phyloP scores from a whole-genome alignment of 768 basidiomycete genomes.

The Trametes elegans region DNA sequence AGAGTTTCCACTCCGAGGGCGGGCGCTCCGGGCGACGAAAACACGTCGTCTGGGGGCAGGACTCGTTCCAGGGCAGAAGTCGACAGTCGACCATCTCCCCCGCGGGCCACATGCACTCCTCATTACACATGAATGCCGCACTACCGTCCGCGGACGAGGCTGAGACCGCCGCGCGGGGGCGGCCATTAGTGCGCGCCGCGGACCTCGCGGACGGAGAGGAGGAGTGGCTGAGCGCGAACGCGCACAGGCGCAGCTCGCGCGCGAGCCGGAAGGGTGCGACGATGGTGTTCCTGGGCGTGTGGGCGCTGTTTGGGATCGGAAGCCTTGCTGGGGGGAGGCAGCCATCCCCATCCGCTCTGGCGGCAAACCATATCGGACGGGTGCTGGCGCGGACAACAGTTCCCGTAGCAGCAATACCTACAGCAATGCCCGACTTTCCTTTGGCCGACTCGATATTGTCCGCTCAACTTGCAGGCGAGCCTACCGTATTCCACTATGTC shows the following conservation, averaged over 20 bases:
- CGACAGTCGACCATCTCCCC: slow-evolving; percentile 23
- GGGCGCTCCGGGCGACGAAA: slow-evolving; percentile 45
- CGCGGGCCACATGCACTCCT: slow-evolving; percentile 25
- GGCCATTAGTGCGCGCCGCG: slow-evolving; percentile 40
- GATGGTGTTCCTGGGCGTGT: slow-evolving; percentile 79
- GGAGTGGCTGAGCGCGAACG: slow-evolving; percentile 20
- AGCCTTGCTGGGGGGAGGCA: slow-evolving; percentile 38
- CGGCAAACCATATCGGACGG: slow-evolving; percentile 41
- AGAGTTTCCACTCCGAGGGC: slow-evolving; percentile 77
- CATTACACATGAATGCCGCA: slow-evolving; percentile 33
- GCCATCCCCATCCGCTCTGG: slow-evolving; percentile 27
- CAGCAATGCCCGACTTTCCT: neutral
- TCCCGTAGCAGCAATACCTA: neutral
- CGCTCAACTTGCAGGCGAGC: slow-evolving; percentile 1
- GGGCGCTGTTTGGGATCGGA: slow-evolving; percentile 71
- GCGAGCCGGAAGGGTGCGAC: slow-evolving; percentile 69
- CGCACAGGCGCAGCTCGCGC: slow-evolving; percentile 43
- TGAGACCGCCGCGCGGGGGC: slow-evolving; percentile 38
- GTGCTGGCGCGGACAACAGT: slow-evolving; percentile 40
- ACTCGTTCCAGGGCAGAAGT: slow-evolving; percentile 35
- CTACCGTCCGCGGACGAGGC: slow-evolving; percentile 27
- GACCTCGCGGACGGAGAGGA: slow-evolving; percentile 27
- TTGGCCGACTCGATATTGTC: neutral
- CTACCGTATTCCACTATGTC: neutral
- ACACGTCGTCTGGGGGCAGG: slow-evolving; percentile 68